Percentiles rank a stretch among this genome's conserved stretches.
Evolutionary conservation across 306 rosid species (phyloP).

Genomic region (Quercus ilex): DNA sequence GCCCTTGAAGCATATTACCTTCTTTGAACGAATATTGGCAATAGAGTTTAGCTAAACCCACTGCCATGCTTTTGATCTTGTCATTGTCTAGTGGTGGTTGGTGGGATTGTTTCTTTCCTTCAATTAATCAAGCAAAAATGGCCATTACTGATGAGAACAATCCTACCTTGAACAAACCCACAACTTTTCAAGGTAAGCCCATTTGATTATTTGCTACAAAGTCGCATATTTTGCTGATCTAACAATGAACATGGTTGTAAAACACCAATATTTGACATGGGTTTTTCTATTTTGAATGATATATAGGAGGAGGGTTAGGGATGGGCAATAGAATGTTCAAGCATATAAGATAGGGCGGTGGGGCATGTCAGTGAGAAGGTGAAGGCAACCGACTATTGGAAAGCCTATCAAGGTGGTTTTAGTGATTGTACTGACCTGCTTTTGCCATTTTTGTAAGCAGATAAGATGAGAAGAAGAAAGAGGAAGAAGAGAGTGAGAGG

Average conservation of each 20-base stretch:
- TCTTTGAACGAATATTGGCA: no score
- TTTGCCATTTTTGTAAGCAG: no score
- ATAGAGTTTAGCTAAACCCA: no score
- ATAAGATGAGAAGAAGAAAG: no score
- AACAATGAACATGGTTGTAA: slow-evolving; percentile 3
- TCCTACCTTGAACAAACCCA: slow-evolving; percentile 51
- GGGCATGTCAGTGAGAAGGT: no score
- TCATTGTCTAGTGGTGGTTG: no score
- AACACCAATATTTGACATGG: slow-evolving; percentile 9
- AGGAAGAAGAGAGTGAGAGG: no score
- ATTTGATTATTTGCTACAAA: background rate
- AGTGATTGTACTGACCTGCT: no score
- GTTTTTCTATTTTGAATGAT: slow-evolving; percentile 5
- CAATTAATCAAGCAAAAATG: slow-evolving; percentile 38
- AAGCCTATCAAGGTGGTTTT: no score
- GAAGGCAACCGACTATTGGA: no score
- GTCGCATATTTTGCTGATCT: background rate
- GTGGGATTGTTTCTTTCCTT: background rate
- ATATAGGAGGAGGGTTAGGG: slow-evolving; percentile 37
- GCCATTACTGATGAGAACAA: slow-evolving; percentile 50
- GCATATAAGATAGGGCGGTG: background rate
- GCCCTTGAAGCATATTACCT: no score
- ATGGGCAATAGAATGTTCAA: slow-evolving; percentile 48
- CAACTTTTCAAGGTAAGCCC: slow-evolving; percentile 48
- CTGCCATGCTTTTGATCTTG: no score